Evolutionary conservation across 495 filamentous ascomycete species (phyloP).

Genomic region (Daldinia vernicosa): DNA sequence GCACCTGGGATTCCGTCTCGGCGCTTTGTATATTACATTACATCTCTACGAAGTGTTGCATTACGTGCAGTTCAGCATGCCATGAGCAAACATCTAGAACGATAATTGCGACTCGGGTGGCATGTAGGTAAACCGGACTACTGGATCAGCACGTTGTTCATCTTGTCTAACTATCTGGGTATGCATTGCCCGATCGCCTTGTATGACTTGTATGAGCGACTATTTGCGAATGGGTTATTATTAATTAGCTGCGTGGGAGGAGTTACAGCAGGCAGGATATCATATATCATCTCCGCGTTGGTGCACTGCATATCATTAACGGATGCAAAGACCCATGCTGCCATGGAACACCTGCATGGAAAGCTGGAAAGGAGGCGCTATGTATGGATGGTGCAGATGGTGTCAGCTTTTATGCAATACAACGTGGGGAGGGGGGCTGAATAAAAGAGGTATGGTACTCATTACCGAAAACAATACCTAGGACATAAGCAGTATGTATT

Average conservation of each 20-base stretch:
- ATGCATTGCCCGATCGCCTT: not conserved
- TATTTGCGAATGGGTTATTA: not conserved
- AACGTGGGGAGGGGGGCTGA: not conserved
- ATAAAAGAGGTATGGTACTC: not conserved
- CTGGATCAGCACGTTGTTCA: not conserved
- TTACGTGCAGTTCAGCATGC: not conserved
- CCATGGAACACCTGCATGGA: slow-evolving; percentile 1
- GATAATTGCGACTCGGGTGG: not conserved
- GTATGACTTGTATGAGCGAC: not conserved
- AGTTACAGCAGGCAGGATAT: not conserved
- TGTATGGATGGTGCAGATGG: not conserved
- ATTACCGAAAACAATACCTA: not conserved
- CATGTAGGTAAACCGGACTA: not conserved
- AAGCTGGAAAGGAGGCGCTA: not conserved
- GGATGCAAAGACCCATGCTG: not conserved
- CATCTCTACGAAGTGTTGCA: not conserved
- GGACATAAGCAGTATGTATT: not conserved
- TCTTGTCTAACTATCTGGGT: not conserved
- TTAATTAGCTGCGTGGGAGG: not conserved
- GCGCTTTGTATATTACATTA: not conserved
- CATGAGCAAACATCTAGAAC: slow-evolving; percentile 3
- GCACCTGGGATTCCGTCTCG: not conserved
- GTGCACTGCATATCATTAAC: not conserved
- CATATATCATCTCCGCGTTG: slow-evolving; percentile 2
- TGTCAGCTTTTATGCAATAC: slow-evolving; percentile 3